Conservation (phyloP, 2,329 filamentous ascomycete genomes). For the Cercospora sp. region DNA sequence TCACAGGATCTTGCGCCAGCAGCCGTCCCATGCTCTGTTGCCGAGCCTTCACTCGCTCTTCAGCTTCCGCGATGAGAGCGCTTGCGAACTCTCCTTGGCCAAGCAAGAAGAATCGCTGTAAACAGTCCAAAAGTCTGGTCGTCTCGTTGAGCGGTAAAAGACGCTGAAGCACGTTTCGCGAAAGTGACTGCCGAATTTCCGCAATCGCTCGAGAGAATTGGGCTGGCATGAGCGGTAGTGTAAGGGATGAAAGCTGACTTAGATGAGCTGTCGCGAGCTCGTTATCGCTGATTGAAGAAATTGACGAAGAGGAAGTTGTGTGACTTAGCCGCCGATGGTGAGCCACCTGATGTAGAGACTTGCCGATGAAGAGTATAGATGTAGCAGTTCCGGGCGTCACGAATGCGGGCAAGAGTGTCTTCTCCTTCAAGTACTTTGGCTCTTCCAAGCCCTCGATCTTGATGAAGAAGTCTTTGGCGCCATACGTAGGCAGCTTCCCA, state of each 20-base stretch:
- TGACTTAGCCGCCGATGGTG: conserved; percentile 31
- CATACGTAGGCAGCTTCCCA: conserved; percentile 76
- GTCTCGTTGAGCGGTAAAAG: conserved; percentile 77
- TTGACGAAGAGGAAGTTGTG: conserved; percentile 12
- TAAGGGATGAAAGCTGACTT: conserved; percentile 65
- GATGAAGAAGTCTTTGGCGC: conserved; percentile 85
- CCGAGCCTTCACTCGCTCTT: conserved; percentile 72
- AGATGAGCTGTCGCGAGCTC: conserved; percentile 69
- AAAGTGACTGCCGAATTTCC: conserved; percentile 76
- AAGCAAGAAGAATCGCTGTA: conserved; percentile 85
- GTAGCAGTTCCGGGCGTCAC: conserved; percentile 71
- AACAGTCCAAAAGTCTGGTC: conserved; percentile 71
- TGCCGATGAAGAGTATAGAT: conserved; percentile 88
- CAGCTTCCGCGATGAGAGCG: conserved; percentile 80
- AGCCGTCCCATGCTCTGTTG: conserved; percentile 60
- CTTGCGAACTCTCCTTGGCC: conserved; percentile 89
- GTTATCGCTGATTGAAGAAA: conserved; percentile 44
- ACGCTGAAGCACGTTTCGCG: conserved; percentile 78
- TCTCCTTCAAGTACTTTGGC: conserved; percentile 57
- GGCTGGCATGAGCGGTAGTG: conserved; percentile 71
- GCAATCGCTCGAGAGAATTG: conserved; percentile 71
- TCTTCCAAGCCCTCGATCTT: conserved; percentile 36
- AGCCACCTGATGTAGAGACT: conserved; percentile 81
- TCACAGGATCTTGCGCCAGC: conserved; percentile 54
- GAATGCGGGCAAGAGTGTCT: conserved; percentile 72